Conservation (phyloP, 495 filamentous ascomycete species). For the Daldinia concentrica region DNA sequence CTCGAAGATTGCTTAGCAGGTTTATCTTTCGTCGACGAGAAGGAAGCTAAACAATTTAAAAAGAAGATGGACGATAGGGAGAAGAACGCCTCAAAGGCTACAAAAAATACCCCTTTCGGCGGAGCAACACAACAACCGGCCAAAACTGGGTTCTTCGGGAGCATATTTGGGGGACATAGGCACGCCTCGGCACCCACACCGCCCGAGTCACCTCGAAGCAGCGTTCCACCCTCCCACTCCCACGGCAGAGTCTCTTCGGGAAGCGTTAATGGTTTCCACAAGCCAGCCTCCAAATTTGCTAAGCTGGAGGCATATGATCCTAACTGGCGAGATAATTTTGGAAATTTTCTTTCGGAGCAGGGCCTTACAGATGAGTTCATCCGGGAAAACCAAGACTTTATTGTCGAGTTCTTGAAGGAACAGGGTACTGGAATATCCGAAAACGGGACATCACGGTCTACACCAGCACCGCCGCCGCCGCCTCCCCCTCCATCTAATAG, state of each 20-base stretch:
- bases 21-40: slow-evolving; percentile 92
- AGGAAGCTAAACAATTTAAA: slow-evolving; percentile 92
- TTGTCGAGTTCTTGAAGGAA: slow-evolving; percentile 88
- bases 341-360: slow-evolving; percentile 79
- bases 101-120: slow-evolving; percentile 78
- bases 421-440: slow-evolving; percentile 58
- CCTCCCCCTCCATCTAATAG: slow-evolving; percentile 56
- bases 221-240: slow-evolving; percentile 60
- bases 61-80: slow-evolving; percentile 95
- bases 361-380: slow-evolving; percentile 94
- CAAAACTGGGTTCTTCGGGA: slow-evolving; percentile 66
- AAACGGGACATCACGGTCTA: slow-evolving; percentile 19
- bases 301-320: slow-evolving; percentile 85
- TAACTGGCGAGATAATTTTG: slow-evolving; percentile 81
- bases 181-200: slow-evolving; percentile 69
- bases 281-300: slow-evolving; percentile 61
- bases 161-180: slow-evolving; percentile 74
- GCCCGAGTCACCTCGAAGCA: slow-evolving; percentile 61
- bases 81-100: slow-evolving; percentile 90
- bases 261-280: slow-evolving; percentile 52
- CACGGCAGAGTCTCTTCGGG: slow-evolving; percentile 52
- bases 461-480: slow-evolving; percentile 64
- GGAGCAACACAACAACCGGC: slow-evolving; percentile 58
- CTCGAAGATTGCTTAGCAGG: slow-evolving; percentile 89
- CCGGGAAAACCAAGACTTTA: slow-evolving; percentile 91